Base-by-base conservation (phyloP, 352 stramenopile species). In the Globisporangium viniferum region DNA sequence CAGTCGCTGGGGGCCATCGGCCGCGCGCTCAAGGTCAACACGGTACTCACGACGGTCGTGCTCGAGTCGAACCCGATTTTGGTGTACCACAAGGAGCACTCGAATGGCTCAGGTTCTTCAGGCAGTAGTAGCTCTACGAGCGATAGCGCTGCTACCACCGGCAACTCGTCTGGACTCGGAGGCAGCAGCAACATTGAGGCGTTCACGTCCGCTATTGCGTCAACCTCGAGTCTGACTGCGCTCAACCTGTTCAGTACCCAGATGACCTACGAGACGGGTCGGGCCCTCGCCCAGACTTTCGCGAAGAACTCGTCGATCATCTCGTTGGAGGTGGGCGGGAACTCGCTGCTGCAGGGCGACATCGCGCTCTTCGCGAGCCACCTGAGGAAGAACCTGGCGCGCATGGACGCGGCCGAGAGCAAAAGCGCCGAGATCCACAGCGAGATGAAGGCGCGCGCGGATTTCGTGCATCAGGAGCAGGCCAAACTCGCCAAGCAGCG, bases 201-300 rank as follows among this genome's bases (percentile, higher is more conserved):
- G 14, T 91, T 89, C 46, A 76, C 75, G 9, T 48, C 71, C 1
- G 73, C 79, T 8, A 51, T 91, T 29, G 72, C 72, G 2, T 18
- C 56, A 12, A 88, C 76, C 33, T 73, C 31, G 22, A 76, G 79
- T n/a, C 73, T 92, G 35, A 81, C 75, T 6, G 69, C 74, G 0
- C 64, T 92, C 22, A 89, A 86, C 15, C 54, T 92, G 29, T 92
- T 88, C 69, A 81, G 74, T 59, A 91, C 79, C 9, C 74, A 83
- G 2, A 87, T 91, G 56, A 75, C 68, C 20, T 66, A 77, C 53
- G 84, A 92, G 36, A 72, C 78, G 2, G 82, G 81, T 0, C 79
- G 72, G 10, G 75, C 74, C 5, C 66, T 91, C 1, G 64, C 72
- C 2, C 75, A 86, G 22, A 71, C 81, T 18, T 59, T 92, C 4